phyloP scores from a whole-genome alignment of 2,329 filamentous ascomycete species.

The Pezicula rhizophila region DNA sequence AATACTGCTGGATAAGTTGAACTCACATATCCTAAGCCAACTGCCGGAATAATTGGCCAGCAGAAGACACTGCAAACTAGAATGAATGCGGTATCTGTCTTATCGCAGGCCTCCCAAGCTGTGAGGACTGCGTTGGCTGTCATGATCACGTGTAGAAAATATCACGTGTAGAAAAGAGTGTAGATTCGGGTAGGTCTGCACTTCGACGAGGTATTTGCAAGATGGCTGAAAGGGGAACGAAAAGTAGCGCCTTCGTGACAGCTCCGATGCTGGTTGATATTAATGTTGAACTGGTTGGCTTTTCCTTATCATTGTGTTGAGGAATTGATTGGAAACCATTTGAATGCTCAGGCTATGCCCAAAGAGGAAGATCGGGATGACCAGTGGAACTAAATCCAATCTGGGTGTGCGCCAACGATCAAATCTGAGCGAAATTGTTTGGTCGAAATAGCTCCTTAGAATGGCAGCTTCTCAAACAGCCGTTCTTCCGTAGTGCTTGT shows the following conservation, averaged over 20 bases:
- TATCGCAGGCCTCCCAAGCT: constrained; percentile 45
- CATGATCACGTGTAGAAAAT: constrained; percentile 2
- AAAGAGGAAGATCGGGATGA: not conserved
- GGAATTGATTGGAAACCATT: not conserved
- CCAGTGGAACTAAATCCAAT: too few species aligned
- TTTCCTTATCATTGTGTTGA: not conserved
- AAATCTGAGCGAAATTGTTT: too few species aligned
- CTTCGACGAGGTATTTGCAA: not conserved
- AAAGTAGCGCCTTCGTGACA: not conserved
- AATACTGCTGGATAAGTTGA: not conserved
- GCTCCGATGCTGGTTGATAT: not conserved
- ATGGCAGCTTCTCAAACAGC: too few species aligned
- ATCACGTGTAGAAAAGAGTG: not conserved
- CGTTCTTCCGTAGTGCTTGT: too few species aligned
- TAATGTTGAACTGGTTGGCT: not conserved
- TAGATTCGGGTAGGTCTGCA: not conserved
- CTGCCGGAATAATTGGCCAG: constrained; percentile 61
- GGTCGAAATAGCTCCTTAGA: too few species aligned
- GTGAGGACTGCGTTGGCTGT: constrained; percentile 30
- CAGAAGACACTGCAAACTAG: constrained; percentile 53
- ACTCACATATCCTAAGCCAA: constrained; percentile 52
- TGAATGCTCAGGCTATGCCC: not conserved
- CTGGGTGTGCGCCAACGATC: too few species aligned
- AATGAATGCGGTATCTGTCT: constrained; percentile 47
- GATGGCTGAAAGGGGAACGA: not conserved